Evolutionary conservation across 139 green algal species (phyloP).

Genomic region (Choricystis sp.): DNA sequence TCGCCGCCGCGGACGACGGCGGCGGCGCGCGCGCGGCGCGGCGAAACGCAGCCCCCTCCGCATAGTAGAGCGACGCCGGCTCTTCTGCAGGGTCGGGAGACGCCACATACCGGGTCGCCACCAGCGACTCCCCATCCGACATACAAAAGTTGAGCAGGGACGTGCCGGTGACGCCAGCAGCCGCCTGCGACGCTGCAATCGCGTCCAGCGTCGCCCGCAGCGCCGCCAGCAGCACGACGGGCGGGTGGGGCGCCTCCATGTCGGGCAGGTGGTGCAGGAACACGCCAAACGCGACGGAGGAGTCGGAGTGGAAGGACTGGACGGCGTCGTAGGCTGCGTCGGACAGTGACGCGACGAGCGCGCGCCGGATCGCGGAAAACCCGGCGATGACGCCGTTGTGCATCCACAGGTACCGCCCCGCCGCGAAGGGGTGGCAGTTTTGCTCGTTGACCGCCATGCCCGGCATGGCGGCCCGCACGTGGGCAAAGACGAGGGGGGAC

Average conservation of each 20-base stretch:
- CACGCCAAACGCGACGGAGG: slow-evolving; percentile 71
- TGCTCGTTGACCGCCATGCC: slow-evolving; percentile 88
- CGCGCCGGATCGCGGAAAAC: slow-evolving; percentile 64
- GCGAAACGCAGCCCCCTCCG: slow-evolving; percentile 38
- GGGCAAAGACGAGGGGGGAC: slow-evolving; percentile 81
- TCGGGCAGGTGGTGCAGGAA: slow-evolving; percentile 81
- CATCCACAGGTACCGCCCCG: slow-evolving; percentile 87
- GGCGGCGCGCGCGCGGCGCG: not conserved
- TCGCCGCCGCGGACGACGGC: slow-evolving; percentile 6
- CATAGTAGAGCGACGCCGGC: slow-evolving; percentile 82
- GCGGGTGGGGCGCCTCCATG: slow-evolving; percentile 32
- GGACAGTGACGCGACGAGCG: slow-evolving; percentile 50
- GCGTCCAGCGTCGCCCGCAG: slow-evolving; percentile 33
- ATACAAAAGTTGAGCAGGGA: slow-evolving; percentile 88
- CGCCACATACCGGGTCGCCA: slow-evolving; percentile 73
- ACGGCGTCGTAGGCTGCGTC: slow-evolving; percentile 83
- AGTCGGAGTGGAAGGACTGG: slow-evolving; percentile 83
- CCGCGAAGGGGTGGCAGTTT: slow-evolving; percentile 85
- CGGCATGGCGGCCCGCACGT: slow-evolving; percentile 82
- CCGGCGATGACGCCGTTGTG: slow-evolving; percentile 88
- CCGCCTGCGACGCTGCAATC: slow-evolving; percentile 26
- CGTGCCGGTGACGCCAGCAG: slow-evolving; percentile 28
- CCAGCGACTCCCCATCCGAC: slow-evolving; percentile 60
- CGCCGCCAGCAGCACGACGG: slow-evolving; percentile 55
- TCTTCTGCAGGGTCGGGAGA: slow-evolving; percentile 15